These are phyloP conservation scores for Boletus patriciae DNA, from an alignment of 768 basidiomycete species.

Conservation along the genomic window DNA sequence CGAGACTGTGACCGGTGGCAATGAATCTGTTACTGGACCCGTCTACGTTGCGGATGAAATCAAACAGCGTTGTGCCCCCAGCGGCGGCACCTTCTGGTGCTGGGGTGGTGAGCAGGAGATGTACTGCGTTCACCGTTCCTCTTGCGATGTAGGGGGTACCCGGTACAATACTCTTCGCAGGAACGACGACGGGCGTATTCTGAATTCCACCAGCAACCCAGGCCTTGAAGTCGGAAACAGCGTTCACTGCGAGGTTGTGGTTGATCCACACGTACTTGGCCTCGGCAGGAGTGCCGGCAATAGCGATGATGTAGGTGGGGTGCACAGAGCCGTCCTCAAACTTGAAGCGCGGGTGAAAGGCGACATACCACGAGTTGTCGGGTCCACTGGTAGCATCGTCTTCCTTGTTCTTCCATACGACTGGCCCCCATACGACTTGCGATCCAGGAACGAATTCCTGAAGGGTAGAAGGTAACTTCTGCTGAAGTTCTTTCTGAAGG, in stretches of 20 bases:
- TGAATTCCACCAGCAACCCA: slow-evolving; percentile 11
- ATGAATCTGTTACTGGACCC: background rate
- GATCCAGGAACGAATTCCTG: background rate
- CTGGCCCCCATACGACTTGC: slow-evolving; percentile 14
- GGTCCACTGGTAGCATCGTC: background rate
- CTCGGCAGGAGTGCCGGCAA: slow-evolving; percentile 7
- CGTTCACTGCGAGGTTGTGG: slow-evolving; percentile 7
- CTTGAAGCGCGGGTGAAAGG: slow-evolving; percentile 1
- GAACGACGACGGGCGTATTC: background rate
- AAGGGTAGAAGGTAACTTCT: too few species aligned
- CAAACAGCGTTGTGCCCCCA: background rate
- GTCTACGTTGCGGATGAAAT: slow-evolving; percentile 2
- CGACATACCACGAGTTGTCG: slow-evolving; percentile 19
- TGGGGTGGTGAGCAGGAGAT: slow-evolving; percentile 1
- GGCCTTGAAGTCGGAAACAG: slow-evolving; percentile 7
- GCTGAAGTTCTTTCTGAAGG: slow-evolving; percentile 3
- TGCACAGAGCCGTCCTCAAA: slow-evolving; percentile 13
- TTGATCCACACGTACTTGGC: background rate
- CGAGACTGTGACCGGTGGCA: slow-evolving; percentile 13
- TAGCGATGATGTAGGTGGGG: slow-evolving; percentile 12
- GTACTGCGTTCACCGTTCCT: background rate
- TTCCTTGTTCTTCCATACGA: slow-evolving; percentile 14
- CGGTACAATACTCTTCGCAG: background rate
- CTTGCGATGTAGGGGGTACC: background rate
- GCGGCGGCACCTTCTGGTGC: background rate